These are phyloP conservation scores for Alternaria atra DNA, from an alignment of 2,329 filamentous ascomycete species.

Conservation along the genomic window DNA sequence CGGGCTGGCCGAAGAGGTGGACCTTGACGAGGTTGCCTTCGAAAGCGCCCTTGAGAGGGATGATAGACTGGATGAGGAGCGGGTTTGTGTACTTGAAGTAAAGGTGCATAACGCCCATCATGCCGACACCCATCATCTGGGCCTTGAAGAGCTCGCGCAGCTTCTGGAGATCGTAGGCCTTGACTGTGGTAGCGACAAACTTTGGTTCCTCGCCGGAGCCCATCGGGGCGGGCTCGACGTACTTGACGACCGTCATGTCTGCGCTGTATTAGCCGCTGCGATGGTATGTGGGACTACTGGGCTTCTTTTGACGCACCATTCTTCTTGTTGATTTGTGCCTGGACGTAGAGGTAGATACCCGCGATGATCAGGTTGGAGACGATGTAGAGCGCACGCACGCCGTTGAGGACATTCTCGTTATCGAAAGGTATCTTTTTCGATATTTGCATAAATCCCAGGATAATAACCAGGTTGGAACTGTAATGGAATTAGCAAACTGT, in stretches of 20 bases:
- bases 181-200: constrained; percentile 93
- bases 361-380: constrained; percentile 84
- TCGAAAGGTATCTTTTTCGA: constrained; percentile 96
- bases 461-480: constrained; percentile 52
- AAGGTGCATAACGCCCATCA: constrained; percentile 99
- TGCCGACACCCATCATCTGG: constrained; percentile 93
- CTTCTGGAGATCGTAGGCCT: constrained; percentile 91
- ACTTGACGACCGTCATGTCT: constrained; percentile 98
- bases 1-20: constrained; percentile 86
- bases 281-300: neutral
- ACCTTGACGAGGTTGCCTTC: constrained; percentile 98
- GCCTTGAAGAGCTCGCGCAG: constrained; percentile 85
- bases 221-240: constrained; percentile 94
- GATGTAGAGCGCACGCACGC: constrained; percentile 71
- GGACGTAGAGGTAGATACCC: constrained; percentile 83
- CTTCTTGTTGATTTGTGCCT: constrained; percentile 90
- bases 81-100: constrained; percentile 99
- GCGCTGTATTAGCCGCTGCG: constrained; percentile 27
- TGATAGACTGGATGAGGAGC: constrained; percentile 97
- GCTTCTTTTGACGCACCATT: constrained; percentile 74
- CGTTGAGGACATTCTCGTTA: constrained; percentile 75
- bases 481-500: constrained; percentile 35
- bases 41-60: constrained; percentile 93
- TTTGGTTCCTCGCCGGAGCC: constrained; percentile 94
- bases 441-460: constrained; percentile 88